phyloP scores from a whole-genome alignment of 768 basidiomycete species.

The Lanmaoa pseudosensibilis region DNA sequence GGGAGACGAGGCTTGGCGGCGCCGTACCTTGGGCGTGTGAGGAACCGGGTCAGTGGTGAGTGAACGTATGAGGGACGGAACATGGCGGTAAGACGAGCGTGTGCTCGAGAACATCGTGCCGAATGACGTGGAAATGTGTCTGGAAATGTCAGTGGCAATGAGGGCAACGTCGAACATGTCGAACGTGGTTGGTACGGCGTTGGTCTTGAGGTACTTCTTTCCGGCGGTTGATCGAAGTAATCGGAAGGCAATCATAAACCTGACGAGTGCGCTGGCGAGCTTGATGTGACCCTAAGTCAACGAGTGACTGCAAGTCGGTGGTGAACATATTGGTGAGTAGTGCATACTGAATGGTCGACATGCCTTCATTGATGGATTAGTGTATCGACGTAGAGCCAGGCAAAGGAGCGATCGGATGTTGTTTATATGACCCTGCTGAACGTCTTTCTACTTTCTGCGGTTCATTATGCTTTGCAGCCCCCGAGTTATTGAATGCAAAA shows the following conservation, averaged over 20 bases:
- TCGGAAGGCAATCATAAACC: no score
- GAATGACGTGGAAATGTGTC: constrained; percentile 12
- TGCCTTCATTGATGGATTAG: no score
- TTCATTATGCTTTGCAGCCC: constrained; percentile 96
- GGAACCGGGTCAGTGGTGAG: constrained; percentile 30
- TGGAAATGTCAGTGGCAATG: constrained; percentile 9
- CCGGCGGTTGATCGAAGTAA: no score
- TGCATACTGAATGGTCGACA: no score
- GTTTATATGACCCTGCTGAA: constrained; percentile 73
- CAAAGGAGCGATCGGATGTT: no score
- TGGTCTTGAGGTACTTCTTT: no score
- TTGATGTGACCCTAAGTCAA: no score
- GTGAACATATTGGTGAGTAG: no score
- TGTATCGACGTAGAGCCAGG: no score
- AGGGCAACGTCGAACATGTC: background rate
- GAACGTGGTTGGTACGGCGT: no score
- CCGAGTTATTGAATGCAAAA: constrained; percentile 94
- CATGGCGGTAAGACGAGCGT: constrained; percentile 10
- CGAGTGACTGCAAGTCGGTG: no score
- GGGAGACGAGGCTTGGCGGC: constrained; percentile 34
- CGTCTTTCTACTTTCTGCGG: constrained; percentile 97
- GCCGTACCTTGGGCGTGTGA: constrained; percentile 28
- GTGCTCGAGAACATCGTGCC: constrained; percentile 26
- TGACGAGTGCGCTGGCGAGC: no score
- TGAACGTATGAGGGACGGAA: constrained; percentile 21